Evolutionary conservation across 2,329 filamentous ascomycete species (phyloP), one percentile per base, ranked within the genome.

Genomic region (Clonostachys rhizophaga): DNA sequence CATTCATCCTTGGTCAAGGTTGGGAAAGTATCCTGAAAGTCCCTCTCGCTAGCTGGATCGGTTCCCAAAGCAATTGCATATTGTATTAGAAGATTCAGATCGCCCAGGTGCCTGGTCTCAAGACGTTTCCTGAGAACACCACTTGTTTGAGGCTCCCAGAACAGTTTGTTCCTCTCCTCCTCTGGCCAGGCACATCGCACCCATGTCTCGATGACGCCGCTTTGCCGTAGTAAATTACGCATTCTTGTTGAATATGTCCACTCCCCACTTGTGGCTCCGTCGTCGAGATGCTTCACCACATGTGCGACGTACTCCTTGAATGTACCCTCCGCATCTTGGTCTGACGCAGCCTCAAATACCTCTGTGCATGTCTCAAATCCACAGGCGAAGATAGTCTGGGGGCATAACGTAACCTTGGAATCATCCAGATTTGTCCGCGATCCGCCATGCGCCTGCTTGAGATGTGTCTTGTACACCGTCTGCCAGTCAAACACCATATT

Each of bases 361-460:
- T 67, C 59, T 11, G 58, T 51, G 50, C 72, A 75, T 44, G 65
- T 65, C 47, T 68, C 65, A 47, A 75, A 75, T 11, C 72, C 72
- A 50, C 72, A 76, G 16, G 71, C 72, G 50, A 75, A 76, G 18
- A 75, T 66, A 4, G 70, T 67, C 52, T 75, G 72, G 2, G 68
- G 67, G 48, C 71, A 74, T 6, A 74, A 57, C 24, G 63, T 65
- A 37, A 71, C 63, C 53, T 66, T 70, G 53, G 66, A 68, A 35
- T 71, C 66, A 47, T 69, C 67, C 18, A 70, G 59, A 13, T 62
- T 62, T 18, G 46, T 46, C 14, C 67, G 61, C 3, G 66, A 67
- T 20, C 69, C 69, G 42, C 68, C 65, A 46, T 75, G 72, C 6
- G 59, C 65, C 24, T 65, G 63, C 52, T 74, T 75, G 41, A 74